Conservation (phyloP, 2,329 filamentous ascomycete species). For the Myriosclerotinia duriaeana region DNA sequence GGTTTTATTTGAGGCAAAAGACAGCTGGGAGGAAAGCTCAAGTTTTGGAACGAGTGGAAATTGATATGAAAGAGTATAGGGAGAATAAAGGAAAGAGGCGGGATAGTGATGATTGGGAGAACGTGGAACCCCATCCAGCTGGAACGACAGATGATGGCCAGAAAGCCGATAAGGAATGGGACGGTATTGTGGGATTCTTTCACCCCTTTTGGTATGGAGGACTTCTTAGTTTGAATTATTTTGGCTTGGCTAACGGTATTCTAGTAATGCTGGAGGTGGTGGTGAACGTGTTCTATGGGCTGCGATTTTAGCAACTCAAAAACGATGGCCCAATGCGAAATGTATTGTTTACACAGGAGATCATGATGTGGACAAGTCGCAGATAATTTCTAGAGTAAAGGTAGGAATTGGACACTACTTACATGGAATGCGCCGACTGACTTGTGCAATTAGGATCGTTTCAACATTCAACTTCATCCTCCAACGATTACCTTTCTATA, state of each 20-base stretch:
- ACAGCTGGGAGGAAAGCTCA: conserved; percentile 61
- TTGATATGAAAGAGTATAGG: conserved; percentile 39
- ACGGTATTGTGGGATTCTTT: conserved; percentile 90
- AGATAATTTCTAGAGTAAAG: conserved; percentile 75
- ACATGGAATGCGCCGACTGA: conserved; percentile 18
- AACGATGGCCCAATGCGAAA: conserved; percentile 81
- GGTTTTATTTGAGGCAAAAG: conserved; percentile 62
- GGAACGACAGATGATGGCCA: conserved; percentile 47
- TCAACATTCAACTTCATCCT: conserved; percentile 86
- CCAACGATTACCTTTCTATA: conserved; percentile 87
- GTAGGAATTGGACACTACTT: conserved; percentile 44
- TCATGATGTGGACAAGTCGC: conserved; percentile 77
- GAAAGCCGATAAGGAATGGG: conserved; percentile 61
- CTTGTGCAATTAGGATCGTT: conserved; percentile 60
- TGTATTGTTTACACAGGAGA: conserved; percentile 96
- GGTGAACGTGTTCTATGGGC: conserved; percentile 97
- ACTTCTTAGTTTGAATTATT: neutral
- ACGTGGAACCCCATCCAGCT: conserved; percentile 57
- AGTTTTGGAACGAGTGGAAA: conserved; percentile 53
- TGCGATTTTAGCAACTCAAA: conserved; percentile 86
- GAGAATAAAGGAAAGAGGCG: conserved; percentile 34
- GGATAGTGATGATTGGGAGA: conserved; percentile 67
- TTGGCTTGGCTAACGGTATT: conserved; percentile 23
- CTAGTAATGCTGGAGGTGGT: conserved; percentile 89
- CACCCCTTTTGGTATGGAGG: conserved; percentile 83